Evolutionary conservation across 495 filamentous ascomycete genomes (phyloP), one percentile per base, ranked within the genome.

Genomic region (Penicillium bialowiezense): DNA sequence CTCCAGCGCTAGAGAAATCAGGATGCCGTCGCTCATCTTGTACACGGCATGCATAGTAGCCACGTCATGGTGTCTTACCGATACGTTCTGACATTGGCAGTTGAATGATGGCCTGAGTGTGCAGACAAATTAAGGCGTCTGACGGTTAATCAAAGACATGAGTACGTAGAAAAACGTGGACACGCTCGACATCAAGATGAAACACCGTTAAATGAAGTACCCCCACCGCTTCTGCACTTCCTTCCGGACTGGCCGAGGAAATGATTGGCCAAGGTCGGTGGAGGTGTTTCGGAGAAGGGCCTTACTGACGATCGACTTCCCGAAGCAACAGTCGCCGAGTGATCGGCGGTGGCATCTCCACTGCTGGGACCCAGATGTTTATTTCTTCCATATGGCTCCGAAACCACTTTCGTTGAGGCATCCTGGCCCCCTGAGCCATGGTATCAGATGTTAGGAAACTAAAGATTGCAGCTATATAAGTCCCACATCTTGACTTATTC

Each of bases 331-430:
- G 2, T 15, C 1, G 18, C 12, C 5, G 13, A 40, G 17, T 3
- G 37, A 40, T 40, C 37, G 37, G 37, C 37, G 13, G 29, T 32
- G 29, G 10, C 13, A 40, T 40, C 20, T 40, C 37, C 37, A 40
- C 37, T n/a, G 3, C 37, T n/a, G 3, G 18, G 37, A n/a, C 10
- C 20, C 8, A 2, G 3, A 32, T 32, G 29, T 32, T 32, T 32
- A 32, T 7, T 32, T 32, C 23, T 8, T 32, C 29, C 3, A 13
- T 12, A 7, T 2, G 21, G 9, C 23, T 38, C 18, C 36, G 19
- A 38, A 21, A 38, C 9, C 18, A 38, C 18, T 13, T 7, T 10
- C 15, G 20, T 18, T 19, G 9, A 4, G 9, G 4, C 24, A 28
- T 28, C 24, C 36, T n/a, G n/a, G n/a, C n/a, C n/a, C n/a, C n/a